Conservation (phyloP, 306 rosid species). For the Corylus heterophylla region DNA sequence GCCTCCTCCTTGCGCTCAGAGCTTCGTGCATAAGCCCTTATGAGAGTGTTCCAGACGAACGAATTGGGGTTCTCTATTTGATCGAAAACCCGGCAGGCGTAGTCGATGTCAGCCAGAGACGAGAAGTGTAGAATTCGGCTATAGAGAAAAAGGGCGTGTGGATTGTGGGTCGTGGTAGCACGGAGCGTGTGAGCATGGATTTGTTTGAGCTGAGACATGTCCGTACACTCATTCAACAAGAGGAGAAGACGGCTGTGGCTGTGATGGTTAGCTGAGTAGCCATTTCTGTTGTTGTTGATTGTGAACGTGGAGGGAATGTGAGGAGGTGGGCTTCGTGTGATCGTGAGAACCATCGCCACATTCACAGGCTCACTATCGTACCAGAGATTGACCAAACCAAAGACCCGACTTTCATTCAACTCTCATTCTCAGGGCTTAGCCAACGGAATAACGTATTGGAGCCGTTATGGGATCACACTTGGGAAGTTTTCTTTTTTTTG, state of each 20-base stretch:
- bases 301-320: constrained; percentile 11
- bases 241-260: constrained; percentile 43
- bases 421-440: too few species aligned
- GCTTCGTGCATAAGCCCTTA: constrained; percentile 65
- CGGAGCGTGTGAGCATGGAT: constrained; percentile 81
- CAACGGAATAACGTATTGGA: too few species aligned
- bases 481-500: too few species aligned
- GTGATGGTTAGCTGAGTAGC: constrained; percentile 15
- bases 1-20: constrained; percentile 37
- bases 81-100: constrained; percentile 56
- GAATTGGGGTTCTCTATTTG: constrained; percentile 57
- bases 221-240: constrained; percentile 37
- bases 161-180: constrained; percentile 36
- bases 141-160: constrained; percentile 48
- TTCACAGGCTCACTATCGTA: not conserved
- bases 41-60: constrained; percentile 86
- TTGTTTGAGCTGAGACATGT: constrained; percentile 58
- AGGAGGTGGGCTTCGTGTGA: constrained; percentile 24
- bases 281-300: constrained; percentile 16
- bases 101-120: constrained; percentile 40
- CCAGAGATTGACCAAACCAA: not conserved
- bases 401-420: too few species aligned
- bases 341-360: constrained; percentile 32
- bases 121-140: constrained; percentile 56
- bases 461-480: too few species aligned